A percentile compares a stretch with the other conserved stretches of the same genome.
Evolutionary conservation across 108 stramenopile species (phyloP).

Genomic region (Phaeodactylum tricornutum): DNA sequence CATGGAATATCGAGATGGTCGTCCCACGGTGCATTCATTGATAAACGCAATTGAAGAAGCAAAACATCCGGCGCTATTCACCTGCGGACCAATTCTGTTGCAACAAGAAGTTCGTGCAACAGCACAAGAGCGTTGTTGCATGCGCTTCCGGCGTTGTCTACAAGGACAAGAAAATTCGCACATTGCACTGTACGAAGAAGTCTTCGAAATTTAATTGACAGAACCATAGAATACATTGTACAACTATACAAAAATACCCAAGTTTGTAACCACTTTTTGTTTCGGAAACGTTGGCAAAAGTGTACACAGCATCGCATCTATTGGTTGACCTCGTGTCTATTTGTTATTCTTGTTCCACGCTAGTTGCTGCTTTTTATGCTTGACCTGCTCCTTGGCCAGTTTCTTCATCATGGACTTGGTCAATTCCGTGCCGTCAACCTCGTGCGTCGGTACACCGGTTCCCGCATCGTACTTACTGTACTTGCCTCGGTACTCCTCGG

Average conservation of each 20-base stretch:
- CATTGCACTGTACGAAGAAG: conserved; percentile 11
- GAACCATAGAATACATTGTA: too few species aligned
- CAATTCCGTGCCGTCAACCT: conserved; percentile 74
- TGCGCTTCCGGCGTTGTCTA: neutral
- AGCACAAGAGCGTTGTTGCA: neutral
- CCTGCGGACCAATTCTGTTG: conserved; percentile 4
- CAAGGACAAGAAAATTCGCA: neutral
- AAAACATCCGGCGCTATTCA: conserved; percentile 3
- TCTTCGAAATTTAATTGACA: conserved; percentile 1
- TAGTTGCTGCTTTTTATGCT: conserved; percentile 66
- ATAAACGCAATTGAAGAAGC: neutral
- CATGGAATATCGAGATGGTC: too few species aligned
- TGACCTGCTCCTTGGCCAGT: conserved; percentile 84
- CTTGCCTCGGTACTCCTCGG: conserved; percentile 61
- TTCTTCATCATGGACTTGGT: conserved; percentile 91
- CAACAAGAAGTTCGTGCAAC: conserved; percentile 1
- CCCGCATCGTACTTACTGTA: conserved; percentile 77
- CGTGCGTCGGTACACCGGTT: conserved; percentile 86
- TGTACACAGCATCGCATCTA: too few species aligned
- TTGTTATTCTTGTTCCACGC: conserved; percentile 24
- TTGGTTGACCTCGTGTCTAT: too few species aligned
- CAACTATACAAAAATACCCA: too few species aligned
- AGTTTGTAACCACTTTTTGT: too few species aligned
- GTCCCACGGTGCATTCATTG: neutral
- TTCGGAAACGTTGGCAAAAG: too few species aligned